phyloP scores from a whole-genome alignment of 805 yeast genomes.

The Cephaloascus fragrans region DNA sequence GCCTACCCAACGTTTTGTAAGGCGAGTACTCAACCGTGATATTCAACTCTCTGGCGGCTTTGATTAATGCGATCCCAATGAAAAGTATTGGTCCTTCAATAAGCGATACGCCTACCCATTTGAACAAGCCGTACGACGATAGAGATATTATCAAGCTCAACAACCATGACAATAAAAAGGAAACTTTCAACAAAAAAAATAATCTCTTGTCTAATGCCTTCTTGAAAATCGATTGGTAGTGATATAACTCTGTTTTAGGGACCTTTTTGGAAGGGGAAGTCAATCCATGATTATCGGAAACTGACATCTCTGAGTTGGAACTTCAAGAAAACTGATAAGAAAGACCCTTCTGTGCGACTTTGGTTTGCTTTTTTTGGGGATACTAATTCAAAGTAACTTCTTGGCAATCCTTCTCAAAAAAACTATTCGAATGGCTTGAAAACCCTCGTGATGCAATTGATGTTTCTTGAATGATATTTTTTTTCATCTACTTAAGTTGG shows the following conservation, averaged over 20 bases:
- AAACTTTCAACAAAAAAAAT: conserved; percentile 24
- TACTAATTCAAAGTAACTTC: too few relatives aligned
- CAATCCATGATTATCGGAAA: too few relatives aligned
- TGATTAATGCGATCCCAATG: conserved; percentile 18
- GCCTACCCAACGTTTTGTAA: conserved; percentile 16
- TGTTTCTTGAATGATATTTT: too few relatives aligned
- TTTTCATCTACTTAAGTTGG: too few relatives aligned
- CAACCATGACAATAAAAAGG: conserved; percentile 16
- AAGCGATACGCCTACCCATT: conserved; percentile 14
- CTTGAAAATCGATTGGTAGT: conserved; percentile 26
- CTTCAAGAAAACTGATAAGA: too few relatives aligned
- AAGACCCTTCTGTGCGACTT: too few relatives aligned
- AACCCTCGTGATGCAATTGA: too few relatives aligned
- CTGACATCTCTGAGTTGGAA: too few relatives aligned
- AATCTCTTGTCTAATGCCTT: conserved; percentile 29
- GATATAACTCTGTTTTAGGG: conserved; percentile 7
- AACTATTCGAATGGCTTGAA: too few relatives aligned
- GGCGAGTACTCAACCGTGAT: conserved; percentile 25
- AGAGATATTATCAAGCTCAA: conserved; percentile 13
- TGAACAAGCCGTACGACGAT: conserved; percentile 8
- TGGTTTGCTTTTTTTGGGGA: too few relatives aligned
- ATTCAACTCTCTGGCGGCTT: conserved; percentile 27
- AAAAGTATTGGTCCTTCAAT: conserved; percentile 15
- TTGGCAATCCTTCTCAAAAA: too few relatives aligned
- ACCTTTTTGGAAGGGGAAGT: not conserved